Evolutionary conservation across 495 filamentous ascomycete genomes (phyloP).

Genomic region (Podospora fimiseda): DNA sequence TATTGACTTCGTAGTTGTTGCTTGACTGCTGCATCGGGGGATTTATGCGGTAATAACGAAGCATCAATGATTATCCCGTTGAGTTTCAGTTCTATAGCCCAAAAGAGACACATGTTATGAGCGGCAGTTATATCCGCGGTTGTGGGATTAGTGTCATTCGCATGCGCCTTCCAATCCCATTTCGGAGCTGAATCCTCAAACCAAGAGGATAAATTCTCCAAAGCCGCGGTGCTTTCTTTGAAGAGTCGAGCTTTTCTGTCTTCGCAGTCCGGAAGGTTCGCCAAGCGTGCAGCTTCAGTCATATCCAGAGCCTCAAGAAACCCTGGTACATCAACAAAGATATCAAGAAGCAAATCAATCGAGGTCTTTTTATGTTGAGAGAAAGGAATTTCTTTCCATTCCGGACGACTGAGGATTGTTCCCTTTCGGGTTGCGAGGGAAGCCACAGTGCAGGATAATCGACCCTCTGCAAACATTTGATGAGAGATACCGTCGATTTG

Average conservation of each 20-base stretch:
- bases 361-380: neutral
- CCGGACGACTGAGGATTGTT: neutral
- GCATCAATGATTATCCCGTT: neutral
- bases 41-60: neutral
- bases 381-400: conserved; percentile 8
- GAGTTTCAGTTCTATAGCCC: neutral
- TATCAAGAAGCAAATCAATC: conserved; percentile 6
- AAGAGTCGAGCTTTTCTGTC: neutral
- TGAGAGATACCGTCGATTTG: neutral
- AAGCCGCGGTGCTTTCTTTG: neutral
- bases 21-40: neutral
- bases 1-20: neutral
- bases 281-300: neutral
- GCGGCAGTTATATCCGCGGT: neutral
- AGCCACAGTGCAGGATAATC: neutral
- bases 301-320: neutral
- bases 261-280: neutral
- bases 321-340: conserved; percentile 5
- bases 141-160: neutral
- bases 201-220: neutral
- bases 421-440: neutral
- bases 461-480: neutral
- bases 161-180: neutral
- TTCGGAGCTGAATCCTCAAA: neutral
- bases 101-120: neutral